Conservation (phyloP, 371 early-diverging fungal species). For the Umbelopsis sp. region DNA sequence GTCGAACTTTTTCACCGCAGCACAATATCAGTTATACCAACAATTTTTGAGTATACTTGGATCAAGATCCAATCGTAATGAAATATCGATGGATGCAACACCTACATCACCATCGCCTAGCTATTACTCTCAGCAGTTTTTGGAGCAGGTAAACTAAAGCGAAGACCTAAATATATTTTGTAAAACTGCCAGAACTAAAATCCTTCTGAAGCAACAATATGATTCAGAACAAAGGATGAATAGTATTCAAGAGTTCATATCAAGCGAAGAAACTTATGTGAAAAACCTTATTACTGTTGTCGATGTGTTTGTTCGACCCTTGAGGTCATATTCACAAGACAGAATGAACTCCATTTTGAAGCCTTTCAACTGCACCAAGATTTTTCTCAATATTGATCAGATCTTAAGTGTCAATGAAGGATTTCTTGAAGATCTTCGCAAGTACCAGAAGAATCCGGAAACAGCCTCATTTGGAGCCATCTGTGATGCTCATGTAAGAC, state of each 20-base stretch:
- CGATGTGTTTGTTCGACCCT: conserved; percentile 36
- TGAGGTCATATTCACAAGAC: conserved; percentile 27
- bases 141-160: neutral
- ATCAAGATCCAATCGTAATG: conserved; percentile 15
- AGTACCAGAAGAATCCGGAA: conserved; percentile 11
- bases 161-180: neutral
- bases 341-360: conserved; percentile 37
- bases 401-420: conserved; percentile 34
- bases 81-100: conserved; percentile 6
- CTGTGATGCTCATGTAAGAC: conserved; percentile 48
- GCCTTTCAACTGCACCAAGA: conserved; percentile 41
- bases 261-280: conserved; percentile 46
- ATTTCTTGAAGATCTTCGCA: conserved; percentile 36
- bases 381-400: conserved; percentile 50
- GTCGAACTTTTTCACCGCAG: neutral
- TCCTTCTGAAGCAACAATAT: neutral
- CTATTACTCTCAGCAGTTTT: conserved; percentile 1
- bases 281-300: conserved; percentile 37
- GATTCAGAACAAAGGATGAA: conserved; percentile 38
- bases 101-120: conserved; percentile 2
- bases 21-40: conserved; percentile 13
- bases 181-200: neutral
- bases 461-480: conserved; percentile 39
- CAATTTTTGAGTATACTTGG: conserved; percentile 13
- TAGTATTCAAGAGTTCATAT: conserved; percentile 44